Evolutionary conservation across 352 stramenopile genomes (phyloP).

Genomic region (Pseudoperonospora humuli): DNA sequence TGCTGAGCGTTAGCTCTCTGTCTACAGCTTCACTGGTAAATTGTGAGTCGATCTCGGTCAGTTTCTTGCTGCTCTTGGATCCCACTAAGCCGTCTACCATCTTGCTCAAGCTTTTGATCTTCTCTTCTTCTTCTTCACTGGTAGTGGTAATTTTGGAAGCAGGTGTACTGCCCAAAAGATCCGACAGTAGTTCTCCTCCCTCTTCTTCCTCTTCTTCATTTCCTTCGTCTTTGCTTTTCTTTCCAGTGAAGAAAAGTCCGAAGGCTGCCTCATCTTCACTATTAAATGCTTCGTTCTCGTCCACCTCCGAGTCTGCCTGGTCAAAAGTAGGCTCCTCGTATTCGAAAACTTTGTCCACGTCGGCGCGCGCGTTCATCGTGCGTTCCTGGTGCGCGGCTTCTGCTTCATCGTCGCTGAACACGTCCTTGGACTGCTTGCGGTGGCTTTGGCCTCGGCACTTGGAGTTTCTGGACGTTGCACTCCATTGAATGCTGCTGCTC

Average conservation of each 20-base stretch:
- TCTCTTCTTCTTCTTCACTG: constrained; percentile 35
- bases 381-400: constrained; percentile 47
- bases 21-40: constrained; percentile 19
- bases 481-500: neutral
- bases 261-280: constrained; percentile 89
- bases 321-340: constrained; percentile 72
- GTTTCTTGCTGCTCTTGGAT: constrained; percentile 40
- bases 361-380: constrained; percentile 52
- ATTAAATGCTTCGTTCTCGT: constrained; percentile 92
- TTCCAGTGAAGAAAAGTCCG: constrained; percentile 71
- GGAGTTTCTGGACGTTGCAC: neutral
- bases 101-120: constrained; percentile 39
- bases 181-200: constrained; percentile 63
- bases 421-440: constrained; percentile 27
- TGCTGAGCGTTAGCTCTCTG: constrained; percentile 21
- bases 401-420: constrained; percentile 77
- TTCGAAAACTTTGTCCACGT: constrained; percentile 79
- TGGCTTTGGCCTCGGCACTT: neutral
- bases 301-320: constrained; percentile 89
- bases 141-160: constrained; percentile 46
- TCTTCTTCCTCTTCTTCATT: constrained; percentile 38
- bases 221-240: constrained; percentile 21
- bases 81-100: constrained; percentile 50
- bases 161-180: constrained; percentile 55
- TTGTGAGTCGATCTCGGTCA: constrained; percentile 43